Conservation (phyloP, 2,329 filamentous ascomycete species). For the Hypoxylon sp. region DNA sequence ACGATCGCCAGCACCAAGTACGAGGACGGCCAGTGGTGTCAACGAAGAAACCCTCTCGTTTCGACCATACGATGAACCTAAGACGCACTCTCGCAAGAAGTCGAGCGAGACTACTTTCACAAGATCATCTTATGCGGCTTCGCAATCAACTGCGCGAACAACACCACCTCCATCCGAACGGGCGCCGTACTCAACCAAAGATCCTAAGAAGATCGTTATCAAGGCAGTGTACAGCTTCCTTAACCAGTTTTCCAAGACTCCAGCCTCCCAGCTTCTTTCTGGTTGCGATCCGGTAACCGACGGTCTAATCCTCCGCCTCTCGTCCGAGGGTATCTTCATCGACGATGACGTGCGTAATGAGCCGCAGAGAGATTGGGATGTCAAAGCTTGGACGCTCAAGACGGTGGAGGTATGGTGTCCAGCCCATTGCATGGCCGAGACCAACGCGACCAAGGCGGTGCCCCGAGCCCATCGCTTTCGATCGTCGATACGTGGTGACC, state of each 20-base stretch:
- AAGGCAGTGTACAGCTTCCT: slow-evolving; percentile 93
- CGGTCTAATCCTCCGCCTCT: slow-evolving; percentile 89
- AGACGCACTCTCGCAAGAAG: slow-evolving; percentile 64
- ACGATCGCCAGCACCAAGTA: slow-evolving; percentile 46
- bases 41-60: slow-evolving; percentile 76
- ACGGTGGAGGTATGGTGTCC: slow-evolving; percentile 87
- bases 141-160: slow-evolving; percentile 82
- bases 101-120: slow-evolving; percentile 79
- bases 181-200: slow-evolving; percentile 83
- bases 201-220: slow-evolving; percentile 96
- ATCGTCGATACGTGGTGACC: slow-evolving; percentile 57
- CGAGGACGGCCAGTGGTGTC: slow-evolving; percentile 66
- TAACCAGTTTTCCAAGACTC: slow-evolving; percentile 87
- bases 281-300: slow-evolving; percentile 88
- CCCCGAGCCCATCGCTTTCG: slow-evolving; percentile 59
- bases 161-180: slow-evolving; percentile 82
- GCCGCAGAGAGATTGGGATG: slow-evolving; percentile 96
- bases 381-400: slow-evolving; percentile 98
- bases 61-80: slow-evolving; percentile 78
- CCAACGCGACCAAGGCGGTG: slow-evolving; percentile 55
- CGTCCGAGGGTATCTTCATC: slow-evolving; percentile 94
- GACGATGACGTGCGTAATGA: slow-evolving; percentile 93
- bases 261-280: slow-evolving; percentile 87
- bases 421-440: slow-evolving; percentile 64
- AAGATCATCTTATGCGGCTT: slow-evolving; percentile 86